Base-by-base conservation (phyloP, 2,329 filamentous ascomycete genomes). In the Pseudocercospora cruenta region DNA sequence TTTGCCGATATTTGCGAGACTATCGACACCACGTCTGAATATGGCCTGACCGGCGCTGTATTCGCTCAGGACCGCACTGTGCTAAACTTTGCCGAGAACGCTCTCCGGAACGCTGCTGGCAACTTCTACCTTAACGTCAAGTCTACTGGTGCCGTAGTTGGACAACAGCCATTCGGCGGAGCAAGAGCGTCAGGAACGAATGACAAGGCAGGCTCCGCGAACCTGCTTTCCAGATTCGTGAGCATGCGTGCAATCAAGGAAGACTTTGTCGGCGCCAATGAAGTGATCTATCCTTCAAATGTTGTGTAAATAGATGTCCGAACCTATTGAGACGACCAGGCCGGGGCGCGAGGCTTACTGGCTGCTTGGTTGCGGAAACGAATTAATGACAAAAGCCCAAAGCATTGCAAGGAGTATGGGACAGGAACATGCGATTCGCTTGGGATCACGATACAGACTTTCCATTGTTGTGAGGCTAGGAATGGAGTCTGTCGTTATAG, bases 91-190 rank as follows among this genome's bases (percentile, higher is more conserved):
- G 91, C 91, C 0, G 91, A 93, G 78, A 87, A 93, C 72, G 85
- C 84, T 67, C 83, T 94, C 61, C 84, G 90, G 70, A 88, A 93
- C 76, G 82, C 89, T 0, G 91, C 91, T 0, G 91, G 91, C 49
- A 94, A 94, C 82, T 94, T 94, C 78, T 94, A 94, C 81, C 85
- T 94, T 80, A 94, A 94, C 82, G 91, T 89, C 83, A 94, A 94
- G 86, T 90, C 82, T 67, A 87, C 85, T 2, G 85, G 82, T 59
- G 77, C 81, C 67, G 79, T 82, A 70, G 76, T 79, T 8, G 78
- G 75, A 1, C 78, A 79, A 71, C 78, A 79, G 70, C 77, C 77
- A 4, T 79, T 79, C 63, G 85, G 85, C 65, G 85, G 85, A 45
- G 84, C 83, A n/a, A 79, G 85, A 65, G 83, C 84, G 14, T 84